Evolutionary conservation across 2,329 filamentous ascomycete genomes (phyloP), one percentile per base, ranked within the genome.

Genomic region (Cordyceps pruinosa): DNA sequence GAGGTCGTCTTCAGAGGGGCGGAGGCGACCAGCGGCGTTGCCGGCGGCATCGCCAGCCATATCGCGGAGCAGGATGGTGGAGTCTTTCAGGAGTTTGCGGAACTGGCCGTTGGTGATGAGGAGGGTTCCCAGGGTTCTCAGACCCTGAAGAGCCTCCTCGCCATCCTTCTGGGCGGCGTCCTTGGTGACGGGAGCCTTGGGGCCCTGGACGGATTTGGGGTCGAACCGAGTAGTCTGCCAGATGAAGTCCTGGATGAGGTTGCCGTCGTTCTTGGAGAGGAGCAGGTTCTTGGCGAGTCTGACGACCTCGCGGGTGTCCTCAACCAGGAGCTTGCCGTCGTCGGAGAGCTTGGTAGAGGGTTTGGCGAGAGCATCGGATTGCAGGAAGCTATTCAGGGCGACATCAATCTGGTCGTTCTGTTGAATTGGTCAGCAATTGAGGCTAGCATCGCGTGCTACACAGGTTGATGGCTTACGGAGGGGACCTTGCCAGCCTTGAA

Each of bases 71-170:
- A 99, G 80, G 35, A 93, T 78, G 26, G 83, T 83, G 13, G 88
- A 87, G 77, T 99, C 94, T 60, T 82, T 88, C 63, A 96, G 15
- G 35, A 59, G 52, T 77, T 96, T 96, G 64, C 91, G 84, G 79
- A 96, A 97, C 71, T 97, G 92, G 63, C 94, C 94, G 66, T 99
- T 99, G 66, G 92, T 96, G 67, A 97, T 88, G 65, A 97, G 77
- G 58, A 99, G 79, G 19, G 88, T 92, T 52, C 93, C 94, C 1
- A 99, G 78, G 4, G 90, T 96, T 64, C 90, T 86, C 45, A 99
- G 74, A 26, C 93, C 94, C 62, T 96, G 84, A 9, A 95, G 77
- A 1, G 88, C 90, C 70, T 93, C 81, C 61, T 94, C 84, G 41
- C 87, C 90, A 69, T 99, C 90, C 68, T 93, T 86, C 74, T 88